These are phyloP conservation scores for Populus tremula DNA, from an alignment of 345 rosid species.

Conservation along the genomic window DNA sequence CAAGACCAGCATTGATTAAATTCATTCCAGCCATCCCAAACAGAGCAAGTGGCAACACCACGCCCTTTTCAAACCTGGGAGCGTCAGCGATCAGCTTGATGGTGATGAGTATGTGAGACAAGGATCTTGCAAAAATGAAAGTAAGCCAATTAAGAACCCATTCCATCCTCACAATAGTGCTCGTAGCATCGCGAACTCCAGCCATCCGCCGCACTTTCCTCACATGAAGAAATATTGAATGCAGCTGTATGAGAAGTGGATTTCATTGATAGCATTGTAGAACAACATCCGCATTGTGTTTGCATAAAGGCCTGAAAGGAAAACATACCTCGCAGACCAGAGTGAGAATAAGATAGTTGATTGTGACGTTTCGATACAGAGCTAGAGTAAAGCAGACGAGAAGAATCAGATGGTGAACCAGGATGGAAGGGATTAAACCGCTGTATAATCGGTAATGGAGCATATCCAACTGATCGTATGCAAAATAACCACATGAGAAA, in stretches of 20 bases:
- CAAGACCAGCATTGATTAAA: constrained; percentile 63
- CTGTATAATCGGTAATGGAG: constrained; percentile 66
- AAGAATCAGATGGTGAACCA: constrained; percentile 77
- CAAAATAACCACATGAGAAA: constrained; percentile 91
- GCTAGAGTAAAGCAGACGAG: constrained; percentile 89
- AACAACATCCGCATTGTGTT: background rate
- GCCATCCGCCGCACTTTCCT: constrained; percentile 88
- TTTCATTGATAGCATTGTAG: background rate
- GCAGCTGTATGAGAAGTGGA: constrained; percentile 50
- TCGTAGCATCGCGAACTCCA: constrained; percentile 64
- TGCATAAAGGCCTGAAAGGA: background rate
- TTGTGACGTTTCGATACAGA: constrained; percentile 70
- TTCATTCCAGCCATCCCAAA: constrained; percentile 90
- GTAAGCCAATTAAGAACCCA: constrained; percentile 76
- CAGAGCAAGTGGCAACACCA: constrained; percentile 80
- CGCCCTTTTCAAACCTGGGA: constrained; percentile 60
- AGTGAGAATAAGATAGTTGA: constrained; percentile 85
- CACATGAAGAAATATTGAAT: constrained; percentile 78
- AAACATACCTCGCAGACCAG: constrained; percentile 76
- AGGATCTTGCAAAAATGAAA: constrained; percentile 53
- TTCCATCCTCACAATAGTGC: constrained; percentile 57
- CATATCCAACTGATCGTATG: constrained; percentile 96
- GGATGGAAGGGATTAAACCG: constrained; percentile 72
- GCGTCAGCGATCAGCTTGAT: constrained; percentile 70
- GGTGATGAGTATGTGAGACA: constrained; percentile 65